Base-by-base conservation (phyloP, 1,284 basidiomycete species). In the Farysia itapuensis region DNA sequence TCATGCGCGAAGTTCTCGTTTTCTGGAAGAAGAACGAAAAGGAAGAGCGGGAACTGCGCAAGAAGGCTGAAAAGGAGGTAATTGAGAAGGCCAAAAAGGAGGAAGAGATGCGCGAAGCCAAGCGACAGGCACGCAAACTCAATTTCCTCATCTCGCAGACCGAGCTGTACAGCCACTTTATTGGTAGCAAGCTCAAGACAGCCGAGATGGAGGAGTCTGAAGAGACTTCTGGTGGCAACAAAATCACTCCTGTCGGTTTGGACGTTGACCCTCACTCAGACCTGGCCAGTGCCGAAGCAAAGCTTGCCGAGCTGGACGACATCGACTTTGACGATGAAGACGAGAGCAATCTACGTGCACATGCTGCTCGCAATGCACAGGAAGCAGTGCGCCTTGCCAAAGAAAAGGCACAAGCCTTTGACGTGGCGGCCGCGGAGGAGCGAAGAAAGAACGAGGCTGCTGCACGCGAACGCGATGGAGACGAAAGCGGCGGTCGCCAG, bases 81-180 rank as follows among this genome's bases (percentile, higher is more conserved):
- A 34, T 73, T 15, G 74, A 75, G 15, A 70, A 68, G 37, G 66
- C 91, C 29, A 92, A 89, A 78, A 81, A 91, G 31, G 95, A 98
- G 78, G 95, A 98, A 78, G 95, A 98, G 80, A 90, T 88, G 76
- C 85, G 95, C 38, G 95, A 99, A 79, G 88, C 90, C 21, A 89
- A 94, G 49, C 83, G 95, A 39, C 92, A 96, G 79, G 89, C 93
- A 4, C 84, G 95, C 65, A 98, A 98, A 79, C 84, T 99, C 46
- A 96, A 98, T 80, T 99, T 98, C 81, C 81, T 99, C 78, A 94
- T 99, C 79, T 97, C 91, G 52, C 95, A 98, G 79, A 98, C 95
- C 11, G 95, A 99, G 78, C 84, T 98, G 11, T 99, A 98, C 80
- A 95, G 90, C 66, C 95, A 99, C 81, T 98, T 98, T 81, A 91